phyloP scores from a whole-genome alignment of 2,329 filamentous ascomycete genomes.

The Leptosphaerulina australis region DNA sequence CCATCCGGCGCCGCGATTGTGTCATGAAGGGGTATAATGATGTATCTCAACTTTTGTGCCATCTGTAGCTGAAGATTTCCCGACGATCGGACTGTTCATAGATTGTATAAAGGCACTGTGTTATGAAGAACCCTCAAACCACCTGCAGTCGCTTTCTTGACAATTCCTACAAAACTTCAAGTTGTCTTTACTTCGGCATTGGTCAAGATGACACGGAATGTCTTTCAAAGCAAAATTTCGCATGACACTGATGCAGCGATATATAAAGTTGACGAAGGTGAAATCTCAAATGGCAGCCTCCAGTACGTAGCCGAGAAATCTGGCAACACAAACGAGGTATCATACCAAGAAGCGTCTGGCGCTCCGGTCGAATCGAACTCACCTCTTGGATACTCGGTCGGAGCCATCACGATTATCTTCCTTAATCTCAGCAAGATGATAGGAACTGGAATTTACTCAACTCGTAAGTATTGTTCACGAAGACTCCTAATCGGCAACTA shows the following conservation, averaged over 20 bases:
- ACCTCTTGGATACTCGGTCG: slow-evolving; percentile 65
- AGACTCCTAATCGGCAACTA: neutral
- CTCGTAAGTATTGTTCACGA: slow-evolving; percentile 57
- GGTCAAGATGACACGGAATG: slow-evolving; percentile 4
- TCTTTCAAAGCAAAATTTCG: slow-evolving; percentile 5
- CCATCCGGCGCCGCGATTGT: slow-evolving; percentile 14
- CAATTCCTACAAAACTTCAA: neutral
- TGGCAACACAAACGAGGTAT: slow-evolving; percentile 57
- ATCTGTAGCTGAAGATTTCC: neutral
- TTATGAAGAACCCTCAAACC: neutral
- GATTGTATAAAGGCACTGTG: neutral
- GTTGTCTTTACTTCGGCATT: neutral
- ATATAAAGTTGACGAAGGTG: slow-evolving; percentile 7
- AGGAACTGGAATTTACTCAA: slow-evolving; percentile 69
- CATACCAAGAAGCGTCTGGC: slow-evolving; percentile 66
- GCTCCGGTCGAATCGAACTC: slow-evolving; percentile 66
- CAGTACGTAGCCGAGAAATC: slow-evolving; percentile 53
- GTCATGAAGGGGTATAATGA: slow-evolving; percentile 15
- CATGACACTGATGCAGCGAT: neutral
- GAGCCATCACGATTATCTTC: slow-evolving; percentile 62
- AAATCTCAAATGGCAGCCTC: slow-evolving; percentile 49
- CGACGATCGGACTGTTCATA: neutral
- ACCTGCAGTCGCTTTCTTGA: neutral
- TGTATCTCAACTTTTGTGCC: neutral
- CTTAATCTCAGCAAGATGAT: slow-evolving; percentile 68